Percentiles rank a stretch among this genome's conserved stretches.
Evolutionary conservation across 2,329 filamentous ascomycete species (phyloP).

Genomic region (Exophiala dermatitidis): DNA sequence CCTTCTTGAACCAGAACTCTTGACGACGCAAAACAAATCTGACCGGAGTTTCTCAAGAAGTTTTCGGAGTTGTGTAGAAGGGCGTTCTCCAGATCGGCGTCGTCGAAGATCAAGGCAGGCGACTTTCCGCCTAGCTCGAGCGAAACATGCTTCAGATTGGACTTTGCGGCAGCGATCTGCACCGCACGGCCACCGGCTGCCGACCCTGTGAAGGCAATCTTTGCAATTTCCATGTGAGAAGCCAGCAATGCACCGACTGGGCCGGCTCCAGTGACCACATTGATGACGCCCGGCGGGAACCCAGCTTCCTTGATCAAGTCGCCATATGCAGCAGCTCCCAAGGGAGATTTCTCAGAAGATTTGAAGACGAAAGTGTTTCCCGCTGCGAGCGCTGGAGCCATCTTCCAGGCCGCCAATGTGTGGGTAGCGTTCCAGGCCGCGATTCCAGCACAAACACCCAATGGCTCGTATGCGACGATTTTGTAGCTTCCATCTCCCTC

Average conservation of each 20-base stretch:
- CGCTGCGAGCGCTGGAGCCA: slow-evolving; percentile 45
- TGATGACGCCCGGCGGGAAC: slow-evolving; percentile 64
- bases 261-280: slow-evolving; percentile 31
- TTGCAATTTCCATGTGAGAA: slow-evolving; percentile 37
- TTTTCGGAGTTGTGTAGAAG: slow-evolving; percentile 59
- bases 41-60: slow-evolving; percentile 54
- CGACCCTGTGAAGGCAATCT: slow-evolving; percentile 39
- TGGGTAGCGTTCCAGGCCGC: slow-evolving; percentile 79
- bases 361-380: slow-evolving; percentile 54
- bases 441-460: slow-evolving; percentile 66
- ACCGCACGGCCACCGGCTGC: slow-evolving; percentile 35
- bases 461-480: slow-evolving; percentile 28
- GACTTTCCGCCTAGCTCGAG: slow-evolving; percentile 61
- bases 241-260: slow-evolving; percentile 31
- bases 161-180: slow-evolving; percentile 34
- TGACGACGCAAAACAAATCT: slow-evolving; percentile 59
- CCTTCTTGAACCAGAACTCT: slow-evolving; percentile 57
- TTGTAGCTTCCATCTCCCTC: slow-evolving; percentile 28
- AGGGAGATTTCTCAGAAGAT: slow-evolving; percentile 51
- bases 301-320: slow-evolving; percentile 64
- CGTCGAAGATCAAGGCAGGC: slow-evolving; percentile 57
- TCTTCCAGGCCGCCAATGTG: slow-evolving; percentile 65
- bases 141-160: slow-evolving; percentile 52
- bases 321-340: slow-evolving; percentile 53
- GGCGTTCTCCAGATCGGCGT: slow-evolving; percentile 60